These are phyloP conservation scores for Coemansia sp. DNA, from an alignment of 192 early-diverging fungal species.

Conservation along the genomic window DNA sequence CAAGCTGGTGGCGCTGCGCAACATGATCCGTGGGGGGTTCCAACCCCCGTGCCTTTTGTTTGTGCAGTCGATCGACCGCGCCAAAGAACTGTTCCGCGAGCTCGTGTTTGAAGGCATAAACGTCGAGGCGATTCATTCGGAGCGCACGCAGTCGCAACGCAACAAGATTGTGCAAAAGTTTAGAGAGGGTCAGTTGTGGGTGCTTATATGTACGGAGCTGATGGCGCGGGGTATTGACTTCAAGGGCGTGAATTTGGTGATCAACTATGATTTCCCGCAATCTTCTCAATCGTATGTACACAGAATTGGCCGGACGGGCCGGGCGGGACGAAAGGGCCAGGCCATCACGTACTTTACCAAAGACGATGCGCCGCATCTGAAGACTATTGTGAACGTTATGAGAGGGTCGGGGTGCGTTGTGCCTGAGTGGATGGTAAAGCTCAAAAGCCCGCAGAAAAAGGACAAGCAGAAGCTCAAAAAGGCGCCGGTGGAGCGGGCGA, in stretches of 20 bases:
- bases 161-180: slow-evolving; percentile 89
- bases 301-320: slow-evolving; percentile 96
- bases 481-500: slow-evolving; percentile 67
- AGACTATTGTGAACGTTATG: slow-evolving; percentile 97
- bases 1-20: slow-evolving; percentile 89
- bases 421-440: slow-evolving; percentile 94
- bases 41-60: slow-evolving; percentile 95
- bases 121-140: slow-evolving; percentile 97
- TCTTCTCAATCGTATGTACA: slow-evolving; percentile 92
- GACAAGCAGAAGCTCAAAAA: slow-evolving; percentile 70
- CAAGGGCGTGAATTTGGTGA: slow-evolving; percentile 93
- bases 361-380: slow-evolving; percentile 85
- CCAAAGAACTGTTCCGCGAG: slow-evolving; percentile 95
- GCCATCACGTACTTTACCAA: slow-evolving; percentile 96
- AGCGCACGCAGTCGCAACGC: slow-evolving; percentile 90
- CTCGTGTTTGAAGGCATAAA: slow-evolving; percentile 96
- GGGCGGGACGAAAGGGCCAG: slow-evolving; percentile 86
- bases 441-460: slow-evolving; percentile 66
- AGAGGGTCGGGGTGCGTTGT: slow-evolving; percentile 91
- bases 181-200: slow-evolving; percentile 87
- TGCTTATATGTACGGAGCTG: slow-evolving; percentile 93
- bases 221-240: slow-evolving; percentile 99
- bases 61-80: slow-evolving; percentile 95
- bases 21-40: slow-evolving; percentile 73
- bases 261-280: slow-evolving; percentile 99